Percentiles rank a stretch among this genome's conserved stretches.
These are phyloP conservation scores for Brettanomyces anomalus DNA, from an alignment of 805 yeast genomes.

Conservation along the genomic window DNA sequence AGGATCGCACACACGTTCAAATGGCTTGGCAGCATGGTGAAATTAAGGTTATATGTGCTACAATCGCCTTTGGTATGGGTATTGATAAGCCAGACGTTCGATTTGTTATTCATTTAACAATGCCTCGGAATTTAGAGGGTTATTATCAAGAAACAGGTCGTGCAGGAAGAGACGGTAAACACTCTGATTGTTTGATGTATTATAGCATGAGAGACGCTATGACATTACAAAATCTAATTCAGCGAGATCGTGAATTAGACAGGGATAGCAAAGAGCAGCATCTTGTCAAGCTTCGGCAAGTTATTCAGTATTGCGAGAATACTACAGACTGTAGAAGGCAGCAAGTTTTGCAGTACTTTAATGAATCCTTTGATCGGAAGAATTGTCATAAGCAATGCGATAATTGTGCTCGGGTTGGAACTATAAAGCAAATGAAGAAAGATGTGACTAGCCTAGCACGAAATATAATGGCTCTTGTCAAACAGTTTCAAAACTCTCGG, in stretches of 20 bases:
- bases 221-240: conserved; percentile 65
- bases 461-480: conserved; percentile 51
- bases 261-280: conserved; percentile 65
- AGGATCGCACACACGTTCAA: conserved; percentile 67
- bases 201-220: conserved; percentile 77
- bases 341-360: conserved; percentile 84
- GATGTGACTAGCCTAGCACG: conserved; percentile 65
- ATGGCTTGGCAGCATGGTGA: conserved; percentile 68
- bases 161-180: conserved; percentile 92
- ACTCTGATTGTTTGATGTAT: conserved; percentile 74
- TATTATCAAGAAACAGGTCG: conserved; percentile 98
- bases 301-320: conserved; percentile 87
- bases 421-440: conserved; percentile 35
- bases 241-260: conserved; percentile 62
- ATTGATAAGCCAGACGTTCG: conserved; percentile 95
- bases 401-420: conserved; percentile 52
- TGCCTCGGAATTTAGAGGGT: conserved; percentile 89
- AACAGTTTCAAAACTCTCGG: conserved; percentile 41
- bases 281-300: conserved; percentile 66
- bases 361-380: conserved; percentile 63
- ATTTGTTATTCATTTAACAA: conserved; percentile 77
- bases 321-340: conserved; percentile 81
- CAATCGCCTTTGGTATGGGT: conserved; percentile 99
- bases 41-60: conserved; percentile 83
- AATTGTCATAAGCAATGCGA: conserved; percentile 74